Conservation (phyloP, 2,329 filamentous ascomycete species). For the Chaetomium strumarium region DNA sequence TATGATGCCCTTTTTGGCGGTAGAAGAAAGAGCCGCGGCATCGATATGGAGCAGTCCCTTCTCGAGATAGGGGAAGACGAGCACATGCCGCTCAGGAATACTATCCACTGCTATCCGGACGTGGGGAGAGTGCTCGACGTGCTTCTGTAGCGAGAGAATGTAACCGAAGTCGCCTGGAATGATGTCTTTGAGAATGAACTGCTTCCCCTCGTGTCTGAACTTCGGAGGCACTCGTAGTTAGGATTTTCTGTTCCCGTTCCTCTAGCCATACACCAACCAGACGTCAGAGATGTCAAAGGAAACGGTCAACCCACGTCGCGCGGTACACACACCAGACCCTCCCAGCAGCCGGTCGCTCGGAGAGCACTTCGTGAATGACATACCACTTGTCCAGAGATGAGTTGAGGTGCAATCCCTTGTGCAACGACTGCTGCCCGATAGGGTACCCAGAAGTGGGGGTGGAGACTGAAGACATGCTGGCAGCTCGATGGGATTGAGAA, state of each 20-base stretch:
- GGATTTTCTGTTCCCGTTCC: neutral
- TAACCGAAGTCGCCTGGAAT: constrained; percentile 17
- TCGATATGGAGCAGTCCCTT: constrained; percentile 18
- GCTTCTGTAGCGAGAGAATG: constrained; percentile 14
- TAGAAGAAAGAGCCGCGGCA: constrained; percentile 13
- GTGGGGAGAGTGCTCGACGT: constrained; percentile 17
- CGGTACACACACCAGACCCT: constrained; percentile 18
- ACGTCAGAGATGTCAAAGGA: constrained; percentile 2
- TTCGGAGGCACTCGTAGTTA: constrained; percentile 2
- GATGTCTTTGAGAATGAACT: constrained; percentile 19
- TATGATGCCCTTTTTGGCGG: constrained; percentile 15
- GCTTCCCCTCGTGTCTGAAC: constrained; percentile 15
- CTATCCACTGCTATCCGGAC: constrained; percentile 18
- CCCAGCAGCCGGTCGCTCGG: constrained; percentile 16
- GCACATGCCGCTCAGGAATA: constrained; percentile 16
- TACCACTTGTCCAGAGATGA: constrained; percentile 17
- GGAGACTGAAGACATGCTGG: constrained; percentile 14
- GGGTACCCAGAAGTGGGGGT: constrained; percentile 8
- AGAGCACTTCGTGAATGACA: constrained; percentile 19
- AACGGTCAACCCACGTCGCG: constrained; percentile 19
- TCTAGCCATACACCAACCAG: constrained; percentile 5
- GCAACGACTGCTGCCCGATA: constrained; percentile 15
- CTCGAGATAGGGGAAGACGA: constrained; percentile 17
- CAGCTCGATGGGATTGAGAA: constrained; percentile 7
- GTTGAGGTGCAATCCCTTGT: constrained; percentile 13